phyloP scores from a whole-genome alignment of 2,329 filamentous ascomycete genomes.

The Hymenoscyphus linearis region DNA sequence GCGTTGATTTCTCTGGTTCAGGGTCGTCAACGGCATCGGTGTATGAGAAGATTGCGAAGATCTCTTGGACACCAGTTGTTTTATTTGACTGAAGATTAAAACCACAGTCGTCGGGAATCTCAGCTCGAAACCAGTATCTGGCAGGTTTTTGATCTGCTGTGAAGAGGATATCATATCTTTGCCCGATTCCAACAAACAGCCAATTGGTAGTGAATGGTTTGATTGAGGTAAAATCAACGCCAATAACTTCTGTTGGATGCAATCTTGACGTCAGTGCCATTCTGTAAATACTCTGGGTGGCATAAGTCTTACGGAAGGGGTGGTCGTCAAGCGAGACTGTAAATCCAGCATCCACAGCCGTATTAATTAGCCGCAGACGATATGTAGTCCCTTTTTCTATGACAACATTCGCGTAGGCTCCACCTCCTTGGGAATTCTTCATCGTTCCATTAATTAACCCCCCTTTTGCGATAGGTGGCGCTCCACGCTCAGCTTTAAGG shows the following conservation, averaged over 20 bases:
- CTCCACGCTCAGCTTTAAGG: constrained; percentile 19
- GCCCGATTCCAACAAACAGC: constrained; percentile 53
- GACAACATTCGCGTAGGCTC: constrained; percentile 18
- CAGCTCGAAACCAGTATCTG: constrained; percentile 47
- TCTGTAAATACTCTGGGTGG: background rate
- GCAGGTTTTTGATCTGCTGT: constrained; percentile 39
- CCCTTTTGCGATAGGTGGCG: constrained; percentile 8
- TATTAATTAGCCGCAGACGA: constrained; percentile 42
- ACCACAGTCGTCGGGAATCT: constrained; percentile 1
- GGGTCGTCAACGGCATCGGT: background rate
- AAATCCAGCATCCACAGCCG: constrained; percentile 37
- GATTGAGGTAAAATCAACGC: constrained; percentile 57
- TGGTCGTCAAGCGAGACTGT: constrained; percentile 48
- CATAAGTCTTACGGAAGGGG: background rate
- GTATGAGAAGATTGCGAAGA: constrained; percentile 4
- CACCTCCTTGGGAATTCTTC: constrained; percentile 7
- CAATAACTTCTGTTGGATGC: constrained; percentile 48
- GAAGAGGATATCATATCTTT: constrained; percentile 40
- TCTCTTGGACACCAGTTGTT: background rate
- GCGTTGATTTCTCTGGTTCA: background rate
- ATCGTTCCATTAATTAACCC: constrained; percentile 18
- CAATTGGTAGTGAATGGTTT: constrained; percentile 53
- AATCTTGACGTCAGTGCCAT: background rate
- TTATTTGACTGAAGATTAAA: background rate
- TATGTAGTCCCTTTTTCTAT: constrained; percentile 36